These are phyloP conservation scores for Grammothele lineata DNA, from an alignment of 768 basidiomycete genomes.

Conservation along the genomic window DNA sequence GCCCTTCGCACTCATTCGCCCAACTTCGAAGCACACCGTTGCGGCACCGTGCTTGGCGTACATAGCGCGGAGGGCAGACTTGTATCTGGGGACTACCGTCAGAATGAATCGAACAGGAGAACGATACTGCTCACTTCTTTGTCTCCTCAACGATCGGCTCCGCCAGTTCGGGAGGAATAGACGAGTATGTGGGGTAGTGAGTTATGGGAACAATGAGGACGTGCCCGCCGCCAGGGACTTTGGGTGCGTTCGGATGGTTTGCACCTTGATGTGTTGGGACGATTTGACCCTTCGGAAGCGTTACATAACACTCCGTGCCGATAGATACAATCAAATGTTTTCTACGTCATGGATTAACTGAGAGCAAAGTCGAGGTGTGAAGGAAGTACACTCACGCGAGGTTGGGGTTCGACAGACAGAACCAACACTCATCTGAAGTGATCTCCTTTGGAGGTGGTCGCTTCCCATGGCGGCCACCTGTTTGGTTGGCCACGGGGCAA, in stretches of 20 bases:
- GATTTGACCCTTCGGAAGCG: conserved; percentile 95
- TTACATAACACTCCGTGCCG: conserved; percentile 89
- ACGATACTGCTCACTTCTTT: conserved; percentile 61
- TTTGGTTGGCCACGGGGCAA: conserved; percentile 68
- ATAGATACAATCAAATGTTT: conserved; percentile 97
- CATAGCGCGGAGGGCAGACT: conserved; percentile 64
- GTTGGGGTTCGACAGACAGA: conserved; percentile 93
- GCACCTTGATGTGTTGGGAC: conserved; percentile 68
- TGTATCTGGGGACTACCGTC: conserved; percentile 74
- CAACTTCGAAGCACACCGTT: conserved; percentile 85
- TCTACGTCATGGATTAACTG: conserved; percentile 32
- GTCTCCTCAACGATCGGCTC: conserved; percentile 78
- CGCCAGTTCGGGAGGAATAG: conserved; percentile 76
- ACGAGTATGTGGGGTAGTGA: conserved; percentile 84
- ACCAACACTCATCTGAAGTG: conserved; percentile 93
- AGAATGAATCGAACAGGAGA: no score
- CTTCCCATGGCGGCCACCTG: conserved; percentile 36
- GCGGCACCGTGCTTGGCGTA: conserved; percentile 67
- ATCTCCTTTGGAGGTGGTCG: conserved; percentile 73
- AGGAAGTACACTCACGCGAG: conserved; percentile 60
- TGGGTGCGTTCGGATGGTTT: conserved; percentile 32
- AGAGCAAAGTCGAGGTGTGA: no score
- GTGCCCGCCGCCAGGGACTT: conserved; percentile 93
- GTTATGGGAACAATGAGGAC: conserved; percentile 91
- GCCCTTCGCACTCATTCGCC: conserved; percentile 75